These are phyloP conservation scores for Endothia cerciana DNA, from an alignment of 2,329 filamentous ascomycete genomes.

Conservation along the genomic window DNA sequence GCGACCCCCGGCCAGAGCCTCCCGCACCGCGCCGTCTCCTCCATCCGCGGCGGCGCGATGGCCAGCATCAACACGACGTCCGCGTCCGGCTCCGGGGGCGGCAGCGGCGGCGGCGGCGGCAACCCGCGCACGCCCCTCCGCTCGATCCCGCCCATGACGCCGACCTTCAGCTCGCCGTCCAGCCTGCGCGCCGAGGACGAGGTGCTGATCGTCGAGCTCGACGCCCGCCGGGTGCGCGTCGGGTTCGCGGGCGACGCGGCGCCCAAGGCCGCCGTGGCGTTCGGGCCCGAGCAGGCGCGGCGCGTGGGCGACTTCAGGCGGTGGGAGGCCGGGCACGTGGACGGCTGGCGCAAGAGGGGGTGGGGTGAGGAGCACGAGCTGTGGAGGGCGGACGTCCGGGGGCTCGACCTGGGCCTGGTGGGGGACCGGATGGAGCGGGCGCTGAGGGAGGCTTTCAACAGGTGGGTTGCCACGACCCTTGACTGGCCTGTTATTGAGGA, in stretches of 20 bases:
- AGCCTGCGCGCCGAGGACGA: slow-evolving; percentile 79
- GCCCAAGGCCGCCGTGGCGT: slow-evolving; percentile 72
- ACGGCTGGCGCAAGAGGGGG: slow-evolving; percentile 51
- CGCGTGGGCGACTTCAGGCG: slow-evolving; percentile 80
- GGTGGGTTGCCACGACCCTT: slow-evolving; percentile 58
- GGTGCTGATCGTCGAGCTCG: slow-evolving; percentile 79
- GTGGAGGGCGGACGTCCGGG: slow-evolving; percentile 76
- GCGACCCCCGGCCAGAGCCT: slow-evolving; percentile 51
- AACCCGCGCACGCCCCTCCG: slow-evolving; percentile 66
- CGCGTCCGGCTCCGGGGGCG: neutral
- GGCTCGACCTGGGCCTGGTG: slow-evolving; percentile 76
- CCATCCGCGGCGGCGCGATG: slow-evolving; percentile 50
- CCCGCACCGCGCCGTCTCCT: slow-evolving; percentile 62
- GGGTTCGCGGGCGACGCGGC: slow-evolving; percentile 85
- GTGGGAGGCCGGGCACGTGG: slow-evolving; percentile 62
- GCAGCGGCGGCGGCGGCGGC: slow-evolving; percentile 27
- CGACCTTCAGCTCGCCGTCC: slow-evolving; percentile 62
- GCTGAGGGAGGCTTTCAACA: slow-evolving; percentile 80
- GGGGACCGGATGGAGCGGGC: slow-evolving; percentile 86
- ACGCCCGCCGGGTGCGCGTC: slow-evolving; percentile 75
- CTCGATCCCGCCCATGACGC: slow-evolving; percentile 54
- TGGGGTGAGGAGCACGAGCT: slow-evolving; percentile 74
- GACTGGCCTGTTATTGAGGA: neutral
- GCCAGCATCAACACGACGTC: slow-evolving; percentile 24
- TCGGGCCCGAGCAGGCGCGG: slow-evolving; percentile 75